These are phyloP conservation scores for Aspergillus pseudoglaucus DNA, from an alignment of 2,329 filamentous ascomycete genomes.

Conservation along the genomic window DNA sequence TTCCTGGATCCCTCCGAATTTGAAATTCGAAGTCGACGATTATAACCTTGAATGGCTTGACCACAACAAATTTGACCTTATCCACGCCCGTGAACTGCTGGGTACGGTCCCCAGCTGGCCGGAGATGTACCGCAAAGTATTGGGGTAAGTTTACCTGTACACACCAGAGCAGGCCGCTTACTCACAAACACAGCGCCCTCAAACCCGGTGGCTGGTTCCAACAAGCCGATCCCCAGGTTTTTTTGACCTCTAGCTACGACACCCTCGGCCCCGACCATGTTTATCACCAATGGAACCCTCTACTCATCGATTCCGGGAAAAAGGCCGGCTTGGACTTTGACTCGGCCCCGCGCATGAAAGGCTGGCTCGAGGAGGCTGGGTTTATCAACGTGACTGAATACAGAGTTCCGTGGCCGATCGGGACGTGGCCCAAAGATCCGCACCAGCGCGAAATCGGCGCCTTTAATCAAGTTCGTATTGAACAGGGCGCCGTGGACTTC, in stretches of 20 bases:
- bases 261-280: neutral
- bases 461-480: slow-evolving; percentile 10
- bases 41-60: slow-evolving; percentile 26
- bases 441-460: slow-evolving; percentile 12
- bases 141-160: neutral
- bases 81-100: slow-evolving; percentile 27
- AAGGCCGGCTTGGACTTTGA: slow-evolving; percentile 11
- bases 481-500: slow-evolving; percentile 12
- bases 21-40: slow-evolving; percentile 30
- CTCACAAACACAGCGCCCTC: slow-evolving; percentile 2
- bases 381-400: slow-evolving; percentile 5
- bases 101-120: slow-evolving; percentile 27
- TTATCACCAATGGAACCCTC: neutral
- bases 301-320: slow-evolving; percentile 4
- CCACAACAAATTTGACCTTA: slow-evolving; percentile 24
- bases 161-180: too few species aligned
- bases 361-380: slow-evolving; percentile 9
- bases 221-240: neutral
- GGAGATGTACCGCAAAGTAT: neutral
- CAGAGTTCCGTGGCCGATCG: slow-evolving; percentile 9
- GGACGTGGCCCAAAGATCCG: slow-evolving; percentile 9
- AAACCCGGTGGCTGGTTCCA: slow-evolving; percentile 12
- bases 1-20: slow-evolving; percentile 32
- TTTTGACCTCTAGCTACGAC: neutral
- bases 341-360: slow-evolving; percentile 9